Conservation (phyloP, 1,284 basidiomycete species). For the Agaricales sp. region DNA sequence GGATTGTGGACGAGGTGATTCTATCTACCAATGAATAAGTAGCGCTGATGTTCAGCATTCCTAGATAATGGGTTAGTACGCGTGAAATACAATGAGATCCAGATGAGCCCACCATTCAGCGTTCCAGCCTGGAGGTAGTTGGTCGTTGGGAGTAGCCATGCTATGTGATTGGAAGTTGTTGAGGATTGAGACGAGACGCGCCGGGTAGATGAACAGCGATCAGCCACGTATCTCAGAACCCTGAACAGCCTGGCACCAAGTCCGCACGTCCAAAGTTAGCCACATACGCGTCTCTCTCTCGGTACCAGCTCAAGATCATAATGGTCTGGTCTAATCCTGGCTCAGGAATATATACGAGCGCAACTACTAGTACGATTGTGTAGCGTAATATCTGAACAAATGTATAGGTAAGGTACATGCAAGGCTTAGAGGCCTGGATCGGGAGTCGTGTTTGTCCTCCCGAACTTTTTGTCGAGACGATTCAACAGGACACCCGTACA, state of each 20-base stretch:
- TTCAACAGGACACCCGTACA: conserved; percentile 72
- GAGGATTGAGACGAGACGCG: neutral
- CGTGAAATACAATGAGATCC: conserved; percentile 2
- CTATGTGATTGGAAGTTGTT: neutral
- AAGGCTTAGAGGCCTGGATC: too few relatives aligned
- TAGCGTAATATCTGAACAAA: too few relatives aligned
- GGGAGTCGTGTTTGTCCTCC: neutral
- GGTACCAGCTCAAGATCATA: too few relatives aligned
- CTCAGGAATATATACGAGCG: too few relatives aligned
- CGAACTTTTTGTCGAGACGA: conserved; percentile 27
- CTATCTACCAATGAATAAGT: conserved; percentile 66
- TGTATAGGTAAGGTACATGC: too few relatives aligned
- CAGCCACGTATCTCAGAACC: neutral
- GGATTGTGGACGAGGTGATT: conserved; percentile 7
- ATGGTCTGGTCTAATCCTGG: too few relatives aligned
- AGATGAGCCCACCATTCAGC: conserved; percentile 68
- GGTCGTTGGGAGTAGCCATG: conserved; percentile 64
- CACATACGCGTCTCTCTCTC: neutral
- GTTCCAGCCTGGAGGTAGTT: conserved; percentile 82
- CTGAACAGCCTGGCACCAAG: neutral
- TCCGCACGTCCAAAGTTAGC: neutral
- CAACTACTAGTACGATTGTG: too few relatives aligned
- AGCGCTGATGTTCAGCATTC: conserved; percentile 74
- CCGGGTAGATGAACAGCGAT: neutral
- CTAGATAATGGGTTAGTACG: conserved; percentile 28